A percentile compares a stretch with the other conserved stretches of the same genome.
phyloP scores from a whole-genome alignment of 129 eudicot genomes.

The Apium graveolens region DNA sequence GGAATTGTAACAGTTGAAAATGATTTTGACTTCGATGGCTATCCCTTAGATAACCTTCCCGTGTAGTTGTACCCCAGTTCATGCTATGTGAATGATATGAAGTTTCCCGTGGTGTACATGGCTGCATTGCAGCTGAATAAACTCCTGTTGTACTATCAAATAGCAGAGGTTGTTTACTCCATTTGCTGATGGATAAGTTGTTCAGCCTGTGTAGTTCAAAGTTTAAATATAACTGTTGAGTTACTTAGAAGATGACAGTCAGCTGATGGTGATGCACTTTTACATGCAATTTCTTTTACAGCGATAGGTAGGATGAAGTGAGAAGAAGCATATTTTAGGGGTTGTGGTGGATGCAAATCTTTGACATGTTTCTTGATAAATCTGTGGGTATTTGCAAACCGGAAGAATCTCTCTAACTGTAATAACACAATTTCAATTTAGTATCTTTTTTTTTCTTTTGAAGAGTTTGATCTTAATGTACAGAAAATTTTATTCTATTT shows the following conservation, averaged over 20 bases:
- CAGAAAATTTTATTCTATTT: not conserved
- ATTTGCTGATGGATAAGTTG: not conserved
- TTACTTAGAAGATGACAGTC: not conserved
- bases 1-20: conserved; percentile 42
- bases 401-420: conserved; percentile 9
- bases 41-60: conserved; percentile 69
- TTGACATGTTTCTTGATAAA: not conserved
- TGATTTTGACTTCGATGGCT: conserved; percentile 77
- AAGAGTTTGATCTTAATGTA: not conserved
- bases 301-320: conserved; percentile 1
- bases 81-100: conserved; percentile 10
- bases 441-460: not conserved
- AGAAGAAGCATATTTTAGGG: conserved; percentile 5
- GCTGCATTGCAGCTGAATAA: conserved; percentile 12
- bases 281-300: not conserved
- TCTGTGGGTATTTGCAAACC: conserved; percentile 1
- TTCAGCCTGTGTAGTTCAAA: not conserved
- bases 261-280: conserved; percentile 5
- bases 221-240: not conserved
- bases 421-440: not conserved
- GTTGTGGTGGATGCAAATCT: conserved; percentile 1
- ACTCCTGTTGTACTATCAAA: not conserved
- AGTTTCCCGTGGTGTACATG: conserved; percentile 31
- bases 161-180: not conserved
- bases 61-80: conserved; percentile 22